Base-by-base conservation (phyloP, 2,329 filamentous ascomycete species). In the Davidsoniella neocaledoniae region DNA sequence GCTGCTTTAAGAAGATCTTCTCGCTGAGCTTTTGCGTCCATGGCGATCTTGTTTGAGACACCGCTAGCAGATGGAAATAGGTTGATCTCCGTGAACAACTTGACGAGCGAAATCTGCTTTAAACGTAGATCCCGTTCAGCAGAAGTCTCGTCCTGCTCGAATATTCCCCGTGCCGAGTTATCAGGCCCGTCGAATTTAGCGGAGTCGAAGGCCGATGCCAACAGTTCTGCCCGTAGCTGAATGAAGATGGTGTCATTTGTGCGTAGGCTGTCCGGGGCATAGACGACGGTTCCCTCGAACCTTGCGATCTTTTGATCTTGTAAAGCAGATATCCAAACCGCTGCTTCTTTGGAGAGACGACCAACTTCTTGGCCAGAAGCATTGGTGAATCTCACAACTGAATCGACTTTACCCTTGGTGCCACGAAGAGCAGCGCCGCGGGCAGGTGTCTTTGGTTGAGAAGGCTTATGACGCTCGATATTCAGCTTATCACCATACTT, bases 211-310 rank as follows among this genome's bases (percentile, higher is more conserved):
- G 86, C 83, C 16, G 76, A 76, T 52, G 70, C 76, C 14, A 91
- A 69, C 38, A 98, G 63, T 50, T 74, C 94, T 59, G 83, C 91
- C 49, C 76, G 74, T 42, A 98, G 65, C 62, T 98, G 91, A 5
- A 98, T 64, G 58, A 90, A 94, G n/a, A 98, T 74, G 0, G 87
- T 96, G 58, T 98, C 91, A 59, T 94, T 94, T 7, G 88, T 91
- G 46, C 85, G 74, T 44, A 96, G 65, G 43, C 77, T 72, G 50
- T 96, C 90, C 0, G 88, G 88, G 0, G 85, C 85, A 62, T 84
- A 96, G 1, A 98, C 86, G 58, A 87, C 94, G 10, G 75, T 78
- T 5, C 84, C 91, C 56, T 94, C 84, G 54, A 98, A 94, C 19
- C 68, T 75, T 68, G 88, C 95, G 3, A 95, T 74, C 29, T 83